Evolutionary conservation across 345 rosid species (phyloP).

Genomic region (Lumnitzera racemosa): DNA sequence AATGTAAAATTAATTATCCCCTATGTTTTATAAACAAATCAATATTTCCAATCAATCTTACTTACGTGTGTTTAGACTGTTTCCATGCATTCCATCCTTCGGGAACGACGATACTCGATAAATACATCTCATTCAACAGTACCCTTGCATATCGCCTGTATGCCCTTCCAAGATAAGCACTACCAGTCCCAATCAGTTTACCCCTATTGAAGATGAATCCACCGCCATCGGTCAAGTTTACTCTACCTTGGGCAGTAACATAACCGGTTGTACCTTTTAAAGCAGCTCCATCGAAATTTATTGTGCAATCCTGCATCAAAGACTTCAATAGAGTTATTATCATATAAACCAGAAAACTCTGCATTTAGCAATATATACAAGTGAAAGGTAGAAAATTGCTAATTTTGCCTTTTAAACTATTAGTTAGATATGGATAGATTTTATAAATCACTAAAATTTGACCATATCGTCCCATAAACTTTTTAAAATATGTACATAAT

Average conservation of each 20-base stretch:
- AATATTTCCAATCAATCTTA: not conserved
- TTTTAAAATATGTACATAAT: too few species aligned
- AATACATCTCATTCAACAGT: constrained; percentile 6
- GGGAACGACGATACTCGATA: constrained; percentile 7
- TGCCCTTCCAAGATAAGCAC: constrained; percentile 29
- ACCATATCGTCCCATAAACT: too few species aligned
- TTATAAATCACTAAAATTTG: too few species aligned
- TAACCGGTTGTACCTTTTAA: constrained; percentile 8
- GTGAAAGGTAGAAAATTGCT: too few species aligned
- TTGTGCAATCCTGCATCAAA: constrained; percentile 8
- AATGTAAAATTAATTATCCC: too few species aligned
- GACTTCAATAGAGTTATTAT: too few species aligned
- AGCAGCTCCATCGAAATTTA: constrained; percentile 5
- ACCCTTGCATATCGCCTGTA: constrained; percentile 27
- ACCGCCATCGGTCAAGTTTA: not conserved
- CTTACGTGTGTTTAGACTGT: constrained; percentile 1
- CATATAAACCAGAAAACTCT: too few species aligned
- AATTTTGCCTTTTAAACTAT: too few species aligned
- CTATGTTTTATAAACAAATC: too few species aligned
- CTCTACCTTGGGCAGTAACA: constrained; percentile 30
- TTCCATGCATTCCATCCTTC: constrained; percentile 29
- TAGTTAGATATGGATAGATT: too few species aligned
- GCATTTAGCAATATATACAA: too few species aligned
- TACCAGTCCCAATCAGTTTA: constrained; percentile 10
- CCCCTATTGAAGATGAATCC: constrained; percentile 26